phyloP scores from a whole-genome alignment of 768 basidiomycete genomes.

The Agaricus sinodeliciosus region DNA sequence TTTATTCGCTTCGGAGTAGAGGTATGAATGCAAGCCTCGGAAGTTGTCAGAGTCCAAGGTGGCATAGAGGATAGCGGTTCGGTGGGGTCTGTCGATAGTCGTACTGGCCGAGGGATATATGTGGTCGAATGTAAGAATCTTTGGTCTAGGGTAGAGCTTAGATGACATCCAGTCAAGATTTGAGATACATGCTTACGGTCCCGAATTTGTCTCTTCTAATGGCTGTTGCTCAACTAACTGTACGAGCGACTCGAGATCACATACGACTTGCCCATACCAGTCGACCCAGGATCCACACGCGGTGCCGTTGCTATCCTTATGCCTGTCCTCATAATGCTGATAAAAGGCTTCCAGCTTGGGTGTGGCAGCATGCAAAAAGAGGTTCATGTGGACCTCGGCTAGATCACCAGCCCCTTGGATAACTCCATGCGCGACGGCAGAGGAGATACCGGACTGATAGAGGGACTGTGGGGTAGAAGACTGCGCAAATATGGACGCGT shows the following conservation, averaged over 20 bases:
- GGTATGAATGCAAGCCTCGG: slow-evolving; percentile 58
- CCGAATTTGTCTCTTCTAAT: slow-evolving; percentile 16
- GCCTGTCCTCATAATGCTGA: slow-evolving; percentile 51
- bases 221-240: slow-evolving; percentile 45
- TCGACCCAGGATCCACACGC: slow-evolving; percentile 74
- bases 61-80: slow-evolving; percentile 76
- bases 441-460: slow-evolving; percentile 47
- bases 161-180: slow-evolving; percentile 1
- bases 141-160: slow-evolving; percentile 33
- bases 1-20: slow-evolving; percentile 43
- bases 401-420: slow-evolving; percentile 44
- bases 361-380: slow-evolving; percentile 71
- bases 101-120: slow-evolving; percentile 45
- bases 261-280: slow-evolving; percentile 73
- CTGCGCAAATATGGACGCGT: slow-evolving; percentile 26
- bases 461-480: slow-evolving; percentile 41
- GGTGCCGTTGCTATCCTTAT: slow-evolving; percentile 22
- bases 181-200: slow-evolving; percentile 20
- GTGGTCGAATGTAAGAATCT: slow-evolving; percentile 73
- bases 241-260: slow-evolving; percentile 55
- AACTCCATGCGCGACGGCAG: slow-evolving; percentile 39
- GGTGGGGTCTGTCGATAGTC: slow-evolving; percentile 40
- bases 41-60: slow-evolving; percentile 61
- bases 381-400: slow-evolving; percentile 58
- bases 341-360: slow-evolving; percentile 85